Conservation (phyloP, 345 rosid species). For the Salix viminalis region DNA sequence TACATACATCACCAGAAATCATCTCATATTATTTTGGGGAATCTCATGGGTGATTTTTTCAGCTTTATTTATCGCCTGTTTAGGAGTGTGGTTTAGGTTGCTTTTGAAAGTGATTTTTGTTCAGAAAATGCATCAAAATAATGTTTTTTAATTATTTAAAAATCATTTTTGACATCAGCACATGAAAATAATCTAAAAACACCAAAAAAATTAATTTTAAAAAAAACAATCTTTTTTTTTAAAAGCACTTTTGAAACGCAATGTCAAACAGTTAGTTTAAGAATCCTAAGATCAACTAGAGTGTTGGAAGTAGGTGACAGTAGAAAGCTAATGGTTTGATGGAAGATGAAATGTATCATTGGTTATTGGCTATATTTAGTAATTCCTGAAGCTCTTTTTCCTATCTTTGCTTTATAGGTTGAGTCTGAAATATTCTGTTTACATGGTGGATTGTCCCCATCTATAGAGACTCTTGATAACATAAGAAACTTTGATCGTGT, state of each 20-base stretch:
- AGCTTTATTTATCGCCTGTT: too few relatives aligned
- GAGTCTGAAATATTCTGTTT: conserved; percentile 93
- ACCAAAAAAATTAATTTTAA: too few relatives aligned
- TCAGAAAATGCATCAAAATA: too few relatives aligned
- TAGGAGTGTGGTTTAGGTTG: too few relatives aligned
- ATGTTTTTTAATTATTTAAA: too few relatives aligned
- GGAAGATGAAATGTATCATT: not conserved
- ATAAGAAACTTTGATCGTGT: conserved; percentile 87
- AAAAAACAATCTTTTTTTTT: too few relatives aligned
- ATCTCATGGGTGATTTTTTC: not conserved
- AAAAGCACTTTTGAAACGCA: too few relatives aligned
- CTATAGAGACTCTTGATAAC: conserved; percentile 88
- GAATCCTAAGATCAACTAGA: not conserved
- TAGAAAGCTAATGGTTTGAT: not conserved
- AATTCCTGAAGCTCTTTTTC: not conserved
- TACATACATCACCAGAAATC: not conserved
- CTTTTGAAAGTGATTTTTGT: too few relatives aligned
- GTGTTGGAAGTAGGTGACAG: not conserved
- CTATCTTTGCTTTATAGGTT: conserved; percentile 44
- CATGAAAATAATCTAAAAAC: too few relatives aligned
- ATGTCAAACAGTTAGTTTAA: not conserved
- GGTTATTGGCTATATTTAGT: not conserved
- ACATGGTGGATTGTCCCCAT: conserved; percentile 88
- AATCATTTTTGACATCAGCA: too few relatives aligned
- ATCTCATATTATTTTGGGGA: not conserved